Percentiles rank a stretch among this genome's conserved stretches.
Evolutionary conservation across 495 filamentous ascomycete genomes (phyloP).

Genomic region (Trichocladium uniseriatum): DNA sequence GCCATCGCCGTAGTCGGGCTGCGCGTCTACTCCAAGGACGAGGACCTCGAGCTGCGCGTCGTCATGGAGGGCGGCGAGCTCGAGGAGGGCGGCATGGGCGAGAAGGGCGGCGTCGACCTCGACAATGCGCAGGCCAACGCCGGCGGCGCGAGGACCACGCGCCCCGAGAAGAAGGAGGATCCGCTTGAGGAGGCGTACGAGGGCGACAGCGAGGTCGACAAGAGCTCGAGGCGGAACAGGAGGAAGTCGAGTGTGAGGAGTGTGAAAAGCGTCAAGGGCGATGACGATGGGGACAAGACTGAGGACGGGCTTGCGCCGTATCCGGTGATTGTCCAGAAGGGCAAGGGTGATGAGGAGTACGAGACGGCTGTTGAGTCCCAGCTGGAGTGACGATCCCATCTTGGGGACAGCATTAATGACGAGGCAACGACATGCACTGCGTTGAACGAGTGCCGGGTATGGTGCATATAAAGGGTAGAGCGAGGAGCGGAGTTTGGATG

Average conservation of each 20-base stretch:
- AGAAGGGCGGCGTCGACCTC: conserved; percentile 40
- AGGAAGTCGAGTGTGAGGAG: not conserved
- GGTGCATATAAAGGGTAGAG: not conserved
- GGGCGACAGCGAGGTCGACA: conserved; percentile 25
- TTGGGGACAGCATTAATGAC: too few relatives aligned
- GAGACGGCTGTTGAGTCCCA: conserved; percentile 25
- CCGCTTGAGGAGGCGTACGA: conserved; percentile 27
- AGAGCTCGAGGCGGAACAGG: conserved; percentile 15
- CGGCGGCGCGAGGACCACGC: conserved; percentile 29
- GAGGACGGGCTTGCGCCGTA: conserved; percentile 22
- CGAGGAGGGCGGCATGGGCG: conserved; percentile 41
- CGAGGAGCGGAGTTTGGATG: conserved; percentile 2
- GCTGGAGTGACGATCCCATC: not conserved
- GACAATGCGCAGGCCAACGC: conserved; percentile 45
- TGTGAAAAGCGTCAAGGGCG: conserved; percentile 1
- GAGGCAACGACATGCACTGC: too few relatives aligned
- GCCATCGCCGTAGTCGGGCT: conserved; percentile 42
- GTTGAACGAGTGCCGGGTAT: not conserved
- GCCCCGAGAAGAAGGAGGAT: conserved; percentile 15
- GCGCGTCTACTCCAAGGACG: conserved; percentile 42
- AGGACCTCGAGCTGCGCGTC: conserved; percentile 36
- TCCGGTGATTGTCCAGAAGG: conserved; percentile 27
- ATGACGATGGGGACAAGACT: conserved; percentile 9
- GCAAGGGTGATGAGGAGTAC: conserved; percentile 31
- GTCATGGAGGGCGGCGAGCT: conserved; percentile 43